Percentiles rank a stretch among this genome's conserved stretches.
Evolutionary conservation across 352 stramenopile species (phyloP).

Genomic region (Hyaloperonospora brassicae): DNA sequence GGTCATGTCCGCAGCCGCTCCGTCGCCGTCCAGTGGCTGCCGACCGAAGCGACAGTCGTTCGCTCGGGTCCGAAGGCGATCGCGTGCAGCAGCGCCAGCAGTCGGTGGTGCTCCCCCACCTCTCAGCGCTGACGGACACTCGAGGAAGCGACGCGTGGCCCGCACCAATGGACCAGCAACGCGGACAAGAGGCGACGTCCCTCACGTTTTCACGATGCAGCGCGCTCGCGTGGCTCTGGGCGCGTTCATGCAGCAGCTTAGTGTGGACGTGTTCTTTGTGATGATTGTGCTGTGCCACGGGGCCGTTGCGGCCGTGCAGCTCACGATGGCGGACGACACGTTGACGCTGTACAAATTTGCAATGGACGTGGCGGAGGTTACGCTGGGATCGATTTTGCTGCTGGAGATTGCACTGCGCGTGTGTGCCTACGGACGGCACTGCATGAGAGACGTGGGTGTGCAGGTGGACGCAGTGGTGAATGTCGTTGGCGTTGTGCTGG

Average conservation of each 20-base stretch:
- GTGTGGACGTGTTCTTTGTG: conserved; percentile 84
- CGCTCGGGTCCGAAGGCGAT: conserved; percentile 52
- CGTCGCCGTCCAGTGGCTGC: conserved; percentile 22
- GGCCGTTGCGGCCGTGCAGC: conserved; percentile 77
- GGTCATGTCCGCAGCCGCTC: too few relatives aligned
- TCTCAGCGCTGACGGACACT: conserved; percentile 3
- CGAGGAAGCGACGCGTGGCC: conserved; percentile 29
- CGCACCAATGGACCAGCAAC: conserved; percentile 31
- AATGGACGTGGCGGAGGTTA: conserved; percentile 78
- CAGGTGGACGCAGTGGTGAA: conserved; percentile 79
- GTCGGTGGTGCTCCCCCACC: conserved; percentile 2
- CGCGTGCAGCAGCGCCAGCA: conserved; percentile 44
- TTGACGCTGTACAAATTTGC: conserved; percentile 49
- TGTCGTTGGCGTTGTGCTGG: conserved; percentile 66
- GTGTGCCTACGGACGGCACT: conserved; percentile 65
- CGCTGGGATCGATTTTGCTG: conserved; percentile 73
- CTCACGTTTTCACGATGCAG: conserved; percentile 30
- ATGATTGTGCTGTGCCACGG: conserved; percentile 83
- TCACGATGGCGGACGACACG: conserved; percentile 55
- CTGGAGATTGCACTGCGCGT: conserved; percentile 75
- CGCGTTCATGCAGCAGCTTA: conserved; percentile 77
- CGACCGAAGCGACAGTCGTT: conserved; percentile 55
- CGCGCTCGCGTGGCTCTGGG: conserved; percentile 46
- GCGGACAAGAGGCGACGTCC: conserved; percentile 26
- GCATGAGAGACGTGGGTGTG: conserved; percentile 61